Conservation (phyloP, 1,139 yeast species). For the Geotrichum citri-aurantii region DNA sequence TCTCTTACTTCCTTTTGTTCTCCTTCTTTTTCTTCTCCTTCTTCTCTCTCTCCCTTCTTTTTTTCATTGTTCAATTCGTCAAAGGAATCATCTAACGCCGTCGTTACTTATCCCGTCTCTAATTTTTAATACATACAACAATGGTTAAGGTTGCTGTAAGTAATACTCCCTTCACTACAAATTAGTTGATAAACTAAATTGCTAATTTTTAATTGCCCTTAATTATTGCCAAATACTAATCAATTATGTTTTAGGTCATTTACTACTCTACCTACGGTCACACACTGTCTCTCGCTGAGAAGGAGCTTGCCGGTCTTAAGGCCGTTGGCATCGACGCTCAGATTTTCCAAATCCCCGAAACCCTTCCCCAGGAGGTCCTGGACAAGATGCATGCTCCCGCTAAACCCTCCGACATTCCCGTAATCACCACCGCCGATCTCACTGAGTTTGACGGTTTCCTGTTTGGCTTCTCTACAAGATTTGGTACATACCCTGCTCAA, state of each 20-base stretch:
- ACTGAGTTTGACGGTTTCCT: conserved; percentile 64
- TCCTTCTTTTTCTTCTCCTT: neutral
- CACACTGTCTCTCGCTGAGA: conserved; percentile 60
- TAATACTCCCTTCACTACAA: conserved; percentile 2
- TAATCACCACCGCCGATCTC: conserved; percentile 57
- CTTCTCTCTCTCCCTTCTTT: neutral
- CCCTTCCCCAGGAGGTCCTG: conserved; percentile 61
- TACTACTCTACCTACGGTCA: conserved; percentile 83
- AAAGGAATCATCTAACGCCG: neutral
- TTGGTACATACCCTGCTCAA: conserved; percentile 77
- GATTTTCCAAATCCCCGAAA: conserved; percentile 69
- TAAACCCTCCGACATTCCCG: conserved; percentile 57
- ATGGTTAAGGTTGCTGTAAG: conserved; percentile 27
- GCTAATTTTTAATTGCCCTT: neutral
- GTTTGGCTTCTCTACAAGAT: conserved; percentile 82
- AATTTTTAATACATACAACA: neutral
- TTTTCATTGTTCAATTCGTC: neutral
- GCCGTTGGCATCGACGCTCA: conserved; percentile 69
- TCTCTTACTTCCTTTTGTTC: neutral
- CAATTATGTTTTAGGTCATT: conserved; percentile 54
- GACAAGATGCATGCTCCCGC: conserved; percentile 59
- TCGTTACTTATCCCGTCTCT: neutral
- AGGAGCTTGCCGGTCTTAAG: conserved; percentile 64
- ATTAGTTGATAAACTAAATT: neutral
- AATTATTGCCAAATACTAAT: neutral